Evolutionary conservation across 2,329 filamentous ascomycete genomes (phyloP).

Genomic region (Verticillium longisporum): DNA sequence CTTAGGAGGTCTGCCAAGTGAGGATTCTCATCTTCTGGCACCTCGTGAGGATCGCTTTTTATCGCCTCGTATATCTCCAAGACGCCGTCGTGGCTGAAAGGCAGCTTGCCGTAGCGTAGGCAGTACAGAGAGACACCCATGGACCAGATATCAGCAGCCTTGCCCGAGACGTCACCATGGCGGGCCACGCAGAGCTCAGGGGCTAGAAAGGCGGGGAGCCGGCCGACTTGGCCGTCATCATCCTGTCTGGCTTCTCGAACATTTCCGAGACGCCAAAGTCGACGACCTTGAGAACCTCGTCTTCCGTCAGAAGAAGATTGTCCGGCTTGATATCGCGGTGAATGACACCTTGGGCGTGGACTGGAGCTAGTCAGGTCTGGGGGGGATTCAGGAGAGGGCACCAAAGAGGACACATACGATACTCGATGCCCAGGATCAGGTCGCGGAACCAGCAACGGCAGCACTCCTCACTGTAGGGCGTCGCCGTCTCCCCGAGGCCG

Average conservation of each 20-base stretch:
- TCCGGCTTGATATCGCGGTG: slow-evolving; percentile 98
- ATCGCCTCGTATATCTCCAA: slow-evolving; percentile 89
- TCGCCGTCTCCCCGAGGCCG: slow-evolving; percentile 72
- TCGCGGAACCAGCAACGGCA: slow-evolving; percentile 94
- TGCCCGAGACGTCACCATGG: slow-evolving; percentile 82
- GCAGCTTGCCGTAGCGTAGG: slow-evolving; percentile 79
- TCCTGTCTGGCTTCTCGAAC: slow-evolving; percentile 73
- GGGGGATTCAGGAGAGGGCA: no score
- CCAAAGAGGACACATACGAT: slow-evolving; percentile 46
- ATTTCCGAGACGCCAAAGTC: slow-evolving; percentile 99
- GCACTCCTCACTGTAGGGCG: slow-evolving; percentile 74
- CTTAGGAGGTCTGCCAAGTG: slow-evolving; percentile 69
- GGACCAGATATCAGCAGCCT: slow-evolving; percentile 93
- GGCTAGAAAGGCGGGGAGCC: slow-evolving; percentile 93
- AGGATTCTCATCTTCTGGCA: slow-evolving; percentile 58
- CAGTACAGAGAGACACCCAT: slow-evolving; percentile 97
- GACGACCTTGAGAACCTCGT: slow-evolving; percentile 92
- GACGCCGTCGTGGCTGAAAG: slow-evolving; percentile 73
- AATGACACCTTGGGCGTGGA: slow-evolving; percentile 90
- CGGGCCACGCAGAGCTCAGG: slow-evolving; percentile 84
- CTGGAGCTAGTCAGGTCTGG: slow-evolving; percentile 28
- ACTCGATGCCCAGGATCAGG: slow-evolving; percentile 90
- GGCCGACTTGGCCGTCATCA: slow-evolving; percentile 88
- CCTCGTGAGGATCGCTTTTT: slow-evolving; percentile 56
- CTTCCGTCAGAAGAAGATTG: slow-evolving; percentile 82